Conservation (phyloP, 768 basidiomycete species). For the Coprinellus aureogranulatus region DNA sequence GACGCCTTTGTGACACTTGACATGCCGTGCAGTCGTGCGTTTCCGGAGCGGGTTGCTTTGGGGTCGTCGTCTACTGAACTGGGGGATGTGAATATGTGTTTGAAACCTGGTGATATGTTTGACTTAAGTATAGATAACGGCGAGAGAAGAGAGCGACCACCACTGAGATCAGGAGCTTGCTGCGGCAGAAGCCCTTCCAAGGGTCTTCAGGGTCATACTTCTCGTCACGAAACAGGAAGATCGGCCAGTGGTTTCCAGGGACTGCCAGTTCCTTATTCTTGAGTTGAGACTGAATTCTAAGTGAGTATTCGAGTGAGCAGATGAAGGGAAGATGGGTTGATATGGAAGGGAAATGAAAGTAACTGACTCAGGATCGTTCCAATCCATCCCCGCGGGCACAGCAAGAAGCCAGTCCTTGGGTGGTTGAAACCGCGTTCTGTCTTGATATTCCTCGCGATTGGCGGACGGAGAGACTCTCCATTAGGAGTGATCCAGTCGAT, state of each 20-base stretch:
- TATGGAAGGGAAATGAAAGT: conserved; percentile 10
- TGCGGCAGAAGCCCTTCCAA: conserved; percentile 18
- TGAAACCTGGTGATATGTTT: not conserved
- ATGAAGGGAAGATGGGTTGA: no score
- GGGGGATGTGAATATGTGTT: not conserved
- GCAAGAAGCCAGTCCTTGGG: conserved; percentile 21
- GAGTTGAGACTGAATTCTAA: no score
- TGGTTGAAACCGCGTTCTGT: conserved; percentile 16
- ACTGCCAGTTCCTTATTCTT: conserved; percentile 4
- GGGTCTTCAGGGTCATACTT: conserved; percentile 9
- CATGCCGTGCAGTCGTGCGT: not conserved
- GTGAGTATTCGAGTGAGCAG: no score
- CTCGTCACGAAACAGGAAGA: conserved; percentile 14
- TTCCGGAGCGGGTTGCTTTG: not conserved
- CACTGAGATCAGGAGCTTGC: not conserved
- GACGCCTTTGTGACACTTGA: not conserved
- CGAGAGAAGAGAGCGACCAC: not conserved
- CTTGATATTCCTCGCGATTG: conserved; percentile 4
- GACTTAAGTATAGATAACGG: not conserved
- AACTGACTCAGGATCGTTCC: conserved; percentile 12
- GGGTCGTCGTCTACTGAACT: not conserved
- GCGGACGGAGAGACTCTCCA: not conserved
- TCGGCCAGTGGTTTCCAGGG: conserved; percentile 11
- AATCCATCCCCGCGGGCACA: conserved; percentile 26
- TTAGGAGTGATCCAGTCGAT: conserved; percentile 17